Evolutionary conservation across 2,329 filamentous ascomycete genomes (phyloP).

Genomic region (Trichoderma afroharzianum): DNA sequence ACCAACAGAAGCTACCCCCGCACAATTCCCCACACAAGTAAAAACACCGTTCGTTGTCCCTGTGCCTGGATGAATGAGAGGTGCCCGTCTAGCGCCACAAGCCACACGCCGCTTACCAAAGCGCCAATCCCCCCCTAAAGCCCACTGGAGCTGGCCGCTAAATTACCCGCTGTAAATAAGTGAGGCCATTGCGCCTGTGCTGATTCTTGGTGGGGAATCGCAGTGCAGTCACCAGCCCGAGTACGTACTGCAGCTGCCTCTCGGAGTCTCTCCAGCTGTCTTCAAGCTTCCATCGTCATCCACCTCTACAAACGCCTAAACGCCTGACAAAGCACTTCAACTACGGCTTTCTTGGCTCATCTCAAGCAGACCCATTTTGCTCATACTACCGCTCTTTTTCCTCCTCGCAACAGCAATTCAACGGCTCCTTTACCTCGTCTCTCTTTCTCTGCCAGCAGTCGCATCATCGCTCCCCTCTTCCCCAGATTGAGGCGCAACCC

Average conservation of each 20-base stretch:
- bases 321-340: conserved; percentile 15
- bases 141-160: conserved; percentile 4
- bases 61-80: neutral
- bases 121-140: neutral
- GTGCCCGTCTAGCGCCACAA: neutral
- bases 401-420: neutral
- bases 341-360: neutral
- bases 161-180: neutral
- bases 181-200: neutral
- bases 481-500: neutral
- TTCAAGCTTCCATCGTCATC: conserved; percentile 31
- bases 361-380: neutral
- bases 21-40: neutral
- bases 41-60: neutral
- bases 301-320: neutral
- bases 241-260: neutral
- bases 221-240: conserved; percentile 8
- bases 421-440: neutral
- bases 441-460: neutral
- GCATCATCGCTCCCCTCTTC: conserved; percentile 20
- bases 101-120: conserved; percentile 1
- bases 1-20: neutral
- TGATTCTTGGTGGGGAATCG: neutral
- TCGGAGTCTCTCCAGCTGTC: conserved; percentile 21
- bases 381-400: conserved; percentile 17